Evolutionary conservation across 1,284 basidiomycete genomes (phyloP).

Genomic region (Pyrrhoderma noxium): DNA sequence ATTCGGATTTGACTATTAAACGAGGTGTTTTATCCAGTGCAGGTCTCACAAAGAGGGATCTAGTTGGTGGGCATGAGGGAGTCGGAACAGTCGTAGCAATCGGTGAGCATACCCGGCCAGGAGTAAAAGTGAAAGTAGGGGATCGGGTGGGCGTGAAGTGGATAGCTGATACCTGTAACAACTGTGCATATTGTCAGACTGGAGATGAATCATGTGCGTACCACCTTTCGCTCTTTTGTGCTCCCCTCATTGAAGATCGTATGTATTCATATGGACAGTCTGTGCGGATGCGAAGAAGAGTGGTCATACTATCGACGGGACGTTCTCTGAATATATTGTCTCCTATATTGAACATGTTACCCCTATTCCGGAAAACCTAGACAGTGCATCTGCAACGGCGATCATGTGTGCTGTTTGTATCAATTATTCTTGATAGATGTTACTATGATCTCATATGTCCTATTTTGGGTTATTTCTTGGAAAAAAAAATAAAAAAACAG

Average conservation of each 20-base stretch:
- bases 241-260: background rate
- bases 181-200: constrained; percentile 71
- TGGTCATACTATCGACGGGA: constrained; percentile 76
- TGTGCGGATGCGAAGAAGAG: constrained; percentile 57
- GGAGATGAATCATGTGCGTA: constrained; percentile 63
- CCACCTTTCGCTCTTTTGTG: background rate
- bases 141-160: constrained; percentile 87
- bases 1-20: constrained; percentile 36
- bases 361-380: constrained; percentile 62
- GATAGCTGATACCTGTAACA: constrained; percentile 61
- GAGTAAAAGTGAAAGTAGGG: constrained; percentile 48
- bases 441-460: constrained; percentile 1
- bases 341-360: constrained; percentile 67
- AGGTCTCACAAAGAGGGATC: constrained; percentile 45
- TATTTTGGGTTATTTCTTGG: background rate
- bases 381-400: constrained; percentile 39
- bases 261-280: constrained; percentile 30
- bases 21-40: background rate
- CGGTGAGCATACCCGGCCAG: constrained; percentile 49
- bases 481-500: no score
- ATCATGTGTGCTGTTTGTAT: constrained; percentile 35
- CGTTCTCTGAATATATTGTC: constrained; percentile 76
- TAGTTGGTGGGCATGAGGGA: constrained; percentile 85
- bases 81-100: constrained; percentile 75
- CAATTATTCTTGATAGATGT: constrained; percentile 7